These are phyloP conservation scores for Neodidymelliopsis sp. DNA, from an alignment of 2,329 filamentous ascomycete species.

Conservation along the genomic window DNA sequence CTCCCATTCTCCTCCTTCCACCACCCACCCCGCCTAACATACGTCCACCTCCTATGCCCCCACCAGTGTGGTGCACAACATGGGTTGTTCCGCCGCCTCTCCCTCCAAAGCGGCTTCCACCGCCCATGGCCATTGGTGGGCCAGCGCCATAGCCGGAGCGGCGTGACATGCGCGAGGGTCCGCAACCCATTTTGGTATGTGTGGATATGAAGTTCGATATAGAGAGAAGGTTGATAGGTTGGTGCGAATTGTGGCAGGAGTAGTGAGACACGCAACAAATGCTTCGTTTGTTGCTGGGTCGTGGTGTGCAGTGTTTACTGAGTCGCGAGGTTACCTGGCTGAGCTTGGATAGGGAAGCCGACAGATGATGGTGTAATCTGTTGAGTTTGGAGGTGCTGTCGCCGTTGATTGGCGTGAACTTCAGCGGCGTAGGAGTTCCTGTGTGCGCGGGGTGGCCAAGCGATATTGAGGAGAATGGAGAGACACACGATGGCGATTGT, in stretches of 20 bases:
- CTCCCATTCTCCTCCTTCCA: conserved; percentile 3
- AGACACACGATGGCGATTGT: not conserved
- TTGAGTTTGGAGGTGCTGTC: not conserved
- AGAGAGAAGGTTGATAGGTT: no score
- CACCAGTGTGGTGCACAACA: conserved; percentile 12
- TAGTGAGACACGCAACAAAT: no score
- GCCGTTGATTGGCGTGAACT: conserved; percentile 2
- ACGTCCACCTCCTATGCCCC: conserved; percentile 4
- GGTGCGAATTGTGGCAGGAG: no score
- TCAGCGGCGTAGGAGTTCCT: not conserved
- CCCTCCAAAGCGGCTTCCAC: conserved; percentile 10
- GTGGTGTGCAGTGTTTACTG: no score
- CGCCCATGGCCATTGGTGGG: conserved; percentile 3
- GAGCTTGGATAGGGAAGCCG: not conserved
- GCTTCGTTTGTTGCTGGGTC: no score
- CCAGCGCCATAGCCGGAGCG: not conserved
- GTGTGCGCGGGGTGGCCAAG: not conserved
- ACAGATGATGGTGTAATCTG: not conserved
- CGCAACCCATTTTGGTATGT: conserved; percentile 9
- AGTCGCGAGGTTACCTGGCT: not conserved
- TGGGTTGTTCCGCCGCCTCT: conserved; percentile 7
- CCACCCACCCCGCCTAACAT: conserved; percentile 4
- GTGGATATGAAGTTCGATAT: no score
- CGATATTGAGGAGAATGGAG: not conserved
- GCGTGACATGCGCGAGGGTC: conserved; percentile 14